phyloP scores from a whole-genome alignment of 805 yeast genomes.

The Martiniozyma abietophila region DNA sequence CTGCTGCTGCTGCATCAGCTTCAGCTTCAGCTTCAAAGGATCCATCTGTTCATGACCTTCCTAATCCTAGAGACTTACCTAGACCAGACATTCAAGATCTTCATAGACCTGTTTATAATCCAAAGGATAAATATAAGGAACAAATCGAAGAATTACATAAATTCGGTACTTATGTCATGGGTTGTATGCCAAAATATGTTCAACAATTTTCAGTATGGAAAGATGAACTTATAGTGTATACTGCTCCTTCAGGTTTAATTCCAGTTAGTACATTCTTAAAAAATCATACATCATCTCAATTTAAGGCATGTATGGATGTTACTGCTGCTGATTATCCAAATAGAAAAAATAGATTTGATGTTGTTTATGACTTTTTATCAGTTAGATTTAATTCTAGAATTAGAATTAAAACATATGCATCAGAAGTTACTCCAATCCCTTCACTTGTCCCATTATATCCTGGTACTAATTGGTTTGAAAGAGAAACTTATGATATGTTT shows the following conservation, averaged over 20 bases:
- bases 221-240: conserved; percentile 70
- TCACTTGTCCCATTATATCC: conserved; percentile 60
- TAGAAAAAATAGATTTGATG: conserved; percentile 77
- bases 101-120: conserved; percentile 52
- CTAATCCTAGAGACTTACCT: conserved; percentile 27
- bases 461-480: conserved; percentile 87
- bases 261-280: conserved; percentile 65
- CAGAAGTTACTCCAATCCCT: conserved; percentile 76
- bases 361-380: conserved; percentile 73
- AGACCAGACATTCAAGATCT: conserved; percentile 27
- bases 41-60: conserved; percentile 21
- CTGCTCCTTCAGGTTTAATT: conserved; percentile 65
- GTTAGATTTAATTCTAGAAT: conserved; percentile 80
- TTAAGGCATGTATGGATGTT: conserved; percentile 67
- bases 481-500: conserved; percentile 82
- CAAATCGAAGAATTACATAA: conserved; percentile 65
- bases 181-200: conserved; percentile 70
- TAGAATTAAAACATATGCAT: conserved; percentile 82
- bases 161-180: conserved; percentile 71
- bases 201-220: conserved; percentile 88
- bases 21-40: conserved; percentile 5
- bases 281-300: conserved; percentile 75
- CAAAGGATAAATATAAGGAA: conserved; percentile 64
- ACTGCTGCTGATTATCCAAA: conserved; percentile 85
- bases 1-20: conserved; percentile 6